Evolutionary conservation across 192 early-diverging fungal genomes (phyloP).

Genomic region (Linnemannia exigua): DNA sequence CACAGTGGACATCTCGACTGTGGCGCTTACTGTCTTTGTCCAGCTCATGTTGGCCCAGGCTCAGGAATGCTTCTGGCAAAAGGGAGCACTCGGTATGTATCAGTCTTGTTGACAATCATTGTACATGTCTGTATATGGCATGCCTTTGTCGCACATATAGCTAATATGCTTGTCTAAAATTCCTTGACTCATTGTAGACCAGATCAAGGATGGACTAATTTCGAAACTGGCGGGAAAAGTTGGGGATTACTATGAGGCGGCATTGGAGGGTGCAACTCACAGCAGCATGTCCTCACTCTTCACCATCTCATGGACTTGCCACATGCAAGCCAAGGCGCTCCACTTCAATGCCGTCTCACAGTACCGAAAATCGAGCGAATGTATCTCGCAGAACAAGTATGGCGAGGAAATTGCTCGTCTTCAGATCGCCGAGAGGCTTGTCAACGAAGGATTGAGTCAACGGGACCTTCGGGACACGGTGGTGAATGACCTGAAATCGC

Average conservation of each 20-base stretch:
- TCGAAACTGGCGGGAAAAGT: conserved; percentile 83
- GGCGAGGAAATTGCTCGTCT: conserved; percentile 91
- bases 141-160: no score
- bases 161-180: neutral
- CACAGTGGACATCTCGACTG: conserved; percentile 77
- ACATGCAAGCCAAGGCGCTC: conserved; percentile 80
- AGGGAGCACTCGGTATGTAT: conserved; percentile 73
- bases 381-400: conserved; percentile 78
- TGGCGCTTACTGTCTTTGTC: conserved; percentile 75
- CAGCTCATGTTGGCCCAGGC: conserved; percentile 94
- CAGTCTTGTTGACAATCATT: no score
- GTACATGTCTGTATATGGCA: no score
- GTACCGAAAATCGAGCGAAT: conserved; percentile 82
- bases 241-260: conserved; percentile 78
- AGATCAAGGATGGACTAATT: conserved; percentile 84
- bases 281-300: conserved; percentile 61
- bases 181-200: conserved; percentile 59
- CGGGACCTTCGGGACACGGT: conserved; percentile 55
- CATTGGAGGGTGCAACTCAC: conserved; percentile 76
- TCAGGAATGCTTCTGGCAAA: conserved; percentile 94
- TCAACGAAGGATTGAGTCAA: conserved; percentile 60
- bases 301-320: conserved; percentile 73
- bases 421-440: conserved; percentile 63
- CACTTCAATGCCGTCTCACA: conserved; percentile 87
- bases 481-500: conserved; percentile 59